Conservation (phyloP, 208 protist species). For the Spongospora subterranea region DNA sequence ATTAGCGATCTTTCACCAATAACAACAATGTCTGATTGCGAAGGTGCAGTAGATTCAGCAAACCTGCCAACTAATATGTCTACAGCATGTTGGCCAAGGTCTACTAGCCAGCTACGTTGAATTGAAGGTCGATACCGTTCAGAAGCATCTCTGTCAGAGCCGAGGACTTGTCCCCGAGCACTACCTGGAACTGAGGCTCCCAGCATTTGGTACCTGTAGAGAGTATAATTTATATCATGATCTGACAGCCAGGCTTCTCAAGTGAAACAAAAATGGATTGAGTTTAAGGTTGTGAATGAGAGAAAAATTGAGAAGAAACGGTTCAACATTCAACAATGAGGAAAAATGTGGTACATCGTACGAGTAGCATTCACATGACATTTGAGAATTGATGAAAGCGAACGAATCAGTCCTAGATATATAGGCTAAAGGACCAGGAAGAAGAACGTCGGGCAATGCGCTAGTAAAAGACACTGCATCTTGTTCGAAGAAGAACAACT, state of each 20-base stretch:
- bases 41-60: background rate
- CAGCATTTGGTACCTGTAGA: background rate
- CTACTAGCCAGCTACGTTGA: background rate
- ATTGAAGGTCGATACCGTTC: no score
- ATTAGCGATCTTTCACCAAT: constrained; percentile 31
- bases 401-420: background rate
- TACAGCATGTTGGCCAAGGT: constrained; percentile 31
- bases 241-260: background rate
- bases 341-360: background rate
- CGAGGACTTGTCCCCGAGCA: no score
- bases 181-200: no score
- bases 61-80: background rate
- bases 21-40: constrained; percentile 46
- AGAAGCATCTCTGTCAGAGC: no score
- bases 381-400: constrained; percentile 6
- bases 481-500: constrained; percentile 37
- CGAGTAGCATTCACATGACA: constrained; percentile 10
- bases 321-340: no score
- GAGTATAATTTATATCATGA: background rate
- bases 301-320: no score
- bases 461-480: constrained; percentile 10
- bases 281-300: no score
- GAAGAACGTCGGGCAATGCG: constrained; percentile 1
- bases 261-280: no score
- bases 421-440: constrained; percentile 8